Percentiles rank a stretch among this genome's conserved stretches.
These are phyloP conservation scores for Chlorella sp. DNA, from an alignment of 139 green algal species.

Conservation along the genomic window DNA sequence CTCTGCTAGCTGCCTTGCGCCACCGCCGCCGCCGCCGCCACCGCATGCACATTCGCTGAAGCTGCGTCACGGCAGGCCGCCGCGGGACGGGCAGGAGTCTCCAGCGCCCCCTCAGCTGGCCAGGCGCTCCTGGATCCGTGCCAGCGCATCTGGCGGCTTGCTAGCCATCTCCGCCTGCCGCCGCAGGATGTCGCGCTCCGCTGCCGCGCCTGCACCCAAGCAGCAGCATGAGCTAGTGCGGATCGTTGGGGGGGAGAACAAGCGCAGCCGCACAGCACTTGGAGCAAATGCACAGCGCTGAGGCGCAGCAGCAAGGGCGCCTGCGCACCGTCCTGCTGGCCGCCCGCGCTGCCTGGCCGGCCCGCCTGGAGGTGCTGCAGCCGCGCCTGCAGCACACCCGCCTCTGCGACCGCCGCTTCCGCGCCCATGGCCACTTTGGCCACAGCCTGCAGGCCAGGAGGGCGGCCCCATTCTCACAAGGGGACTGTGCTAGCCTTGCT, in stretches of 20 bases:
- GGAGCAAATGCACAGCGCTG: background rate
- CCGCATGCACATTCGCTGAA: too few relatives aligned
- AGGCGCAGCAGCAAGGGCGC: background rate
- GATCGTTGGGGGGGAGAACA: too few relatives aligned
- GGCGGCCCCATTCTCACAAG: background rate
- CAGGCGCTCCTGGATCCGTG: slow-evolving; percentile 22
- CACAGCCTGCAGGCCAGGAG: background rate
- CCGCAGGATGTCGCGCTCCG: slow-evolving; percentile 25
- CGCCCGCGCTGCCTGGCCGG: background rate
- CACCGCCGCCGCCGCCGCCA: too few relatives aligned
- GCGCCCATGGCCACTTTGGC: slow-evolving; percentile 4
- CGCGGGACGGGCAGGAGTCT: too few relatives aligned
- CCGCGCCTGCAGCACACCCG: too few relatives aligned
- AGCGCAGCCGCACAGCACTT: background rate
- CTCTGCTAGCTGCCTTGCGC: too few relatives aligned
- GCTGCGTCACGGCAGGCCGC: too few relatives aligned
- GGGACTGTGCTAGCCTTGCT: too few relatives aligned
- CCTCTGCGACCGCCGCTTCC: too few relatives aligned
- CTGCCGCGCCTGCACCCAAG: slow-evolving; percentile 18
- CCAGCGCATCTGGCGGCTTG: slow-evolving; percentile 24
- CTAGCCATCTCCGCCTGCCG: slow-evolving; percentile 16
- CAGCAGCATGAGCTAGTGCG: background rate
- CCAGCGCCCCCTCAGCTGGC: too few relatives aligned
- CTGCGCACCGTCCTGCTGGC: too few relatives aligned
- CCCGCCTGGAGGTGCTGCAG: background rate